Evolutionary conservation across 176 grass and related monocot species (phyloP), one percentile per base, ranked within the genome.

Genomic region (Pontederia paniculata): DNA sequence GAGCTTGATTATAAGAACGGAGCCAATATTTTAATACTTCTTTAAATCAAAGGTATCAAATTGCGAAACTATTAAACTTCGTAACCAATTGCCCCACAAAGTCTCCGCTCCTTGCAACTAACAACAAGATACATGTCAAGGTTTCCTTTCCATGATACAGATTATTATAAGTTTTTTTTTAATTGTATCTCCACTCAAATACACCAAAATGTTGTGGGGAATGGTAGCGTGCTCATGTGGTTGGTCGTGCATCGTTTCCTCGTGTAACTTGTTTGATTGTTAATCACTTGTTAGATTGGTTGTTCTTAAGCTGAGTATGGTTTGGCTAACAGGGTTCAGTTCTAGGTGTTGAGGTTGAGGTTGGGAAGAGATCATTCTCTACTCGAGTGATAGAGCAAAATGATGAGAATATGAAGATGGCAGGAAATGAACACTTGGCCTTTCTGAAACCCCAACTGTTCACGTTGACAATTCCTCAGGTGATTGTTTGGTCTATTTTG

Each of bases 311-410:
- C 86, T 91, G 84, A 88, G 63, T 81, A 88, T 51, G 80, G 77
- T 91, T 91, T 91, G 86, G 77, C 83, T 91, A 88, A 87, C 88
- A 98, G 86, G 93, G 93, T 84, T 98, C 93, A 84, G 84, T 98
- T 91, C 86, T 91, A 88, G 93, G 93, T 75, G 83, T 82, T 44
- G 93, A 88, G 88, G 77, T 91, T 80, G 80, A 75, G 62, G 44
- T 84, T 44, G 83, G 80, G 60, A 87, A 47, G 71, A 77, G 46
- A 77, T 82, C 83, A 55, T 98, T 75, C 63, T 75, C 58, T 61
- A 91, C 80, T 37, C 77, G 79, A 52, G 66, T 98, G 46, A 74
- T 82, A 23, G 93, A 88, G 71, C 60, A 57, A 71, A 72, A 81
- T 62, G 87, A 91, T 22, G 67, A 83, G 45, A 75, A 63, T 17